A percentile compares a stretch with the other conserved stretches of the same genome.
Conservation (phyloP, 2,329 filamentous ascomycete species). For the Fonsecaea multimorphosa region DNA sequence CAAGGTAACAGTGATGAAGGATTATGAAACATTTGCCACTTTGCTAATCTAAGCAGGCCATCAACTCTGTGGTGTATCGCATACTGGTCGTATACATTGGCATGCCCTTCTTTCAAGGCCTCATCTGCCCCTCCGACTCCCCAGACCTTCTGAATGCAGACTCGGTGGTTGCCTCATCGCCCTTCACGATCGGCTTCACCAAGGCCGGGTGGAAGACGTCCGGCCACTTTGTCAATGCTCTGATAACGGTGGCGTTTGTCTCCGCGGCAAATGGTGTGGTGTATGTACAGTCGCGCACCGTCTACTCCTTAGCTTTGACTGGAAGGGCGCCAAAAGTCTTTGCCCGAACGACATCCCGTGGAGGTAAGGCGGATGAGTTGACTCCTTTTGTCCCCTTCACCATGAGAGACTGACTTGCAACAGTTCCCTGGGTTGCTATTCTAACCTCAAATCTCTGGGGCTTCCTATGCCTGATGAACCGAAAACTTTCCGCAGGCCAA, state of each 20-base stretch:
- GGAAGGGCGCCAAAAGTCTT: constrained; percentile 60
- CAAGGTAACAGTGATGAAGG: constrained; percentile 44
- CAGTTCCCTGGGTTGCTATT: constrained; percentile 62
- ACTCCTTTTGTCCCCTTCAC: neutral
- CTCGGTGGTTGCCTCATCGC: constrained; percentile 48
- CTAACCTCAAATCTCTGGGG: constrained; percentile 60
- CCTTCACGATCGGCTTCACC: constrained; percentile 59
- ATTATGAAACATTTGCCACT: no score
- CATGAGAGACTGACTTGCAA: neutral
- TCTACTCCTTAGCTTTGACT: constrained; percentile 57
- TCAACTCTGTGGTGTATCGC: constrained; percentile 50
- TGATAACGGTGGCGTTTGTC: constrained; percentile 74
- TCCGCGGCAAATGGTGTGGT: constrained; percentile 73
- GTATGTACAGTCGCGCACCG: constrained; percentile 59
- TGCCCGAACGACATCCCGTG: constrained; percentile 56
- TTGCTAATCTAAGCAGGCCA: constrained; percentile 56
- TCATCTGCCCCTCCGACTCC: constrained; percentile 56
- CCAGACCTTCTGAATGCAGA: constrained; percentile 41
- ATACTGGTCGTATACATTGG: constrained; percentile 63
- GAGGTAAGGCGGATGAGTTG: constrained; percentile 35
- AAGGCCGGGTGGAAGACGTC: constrained; percentile 57
- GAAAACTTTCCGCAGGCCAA: constrained; percentile 38
- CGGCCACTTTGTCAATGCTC: constrained; percentile 75
- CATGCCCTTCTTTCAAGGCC: constrained; percentile 50
- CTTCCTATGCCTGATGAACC: constrained; percentile 49